Percentiles rank a stretch among this genome's conserved stretches.
phyloP scores from a whole-genome alignment of 176 grass and related monocot genomes.

The Puya raimondii region DNA sequence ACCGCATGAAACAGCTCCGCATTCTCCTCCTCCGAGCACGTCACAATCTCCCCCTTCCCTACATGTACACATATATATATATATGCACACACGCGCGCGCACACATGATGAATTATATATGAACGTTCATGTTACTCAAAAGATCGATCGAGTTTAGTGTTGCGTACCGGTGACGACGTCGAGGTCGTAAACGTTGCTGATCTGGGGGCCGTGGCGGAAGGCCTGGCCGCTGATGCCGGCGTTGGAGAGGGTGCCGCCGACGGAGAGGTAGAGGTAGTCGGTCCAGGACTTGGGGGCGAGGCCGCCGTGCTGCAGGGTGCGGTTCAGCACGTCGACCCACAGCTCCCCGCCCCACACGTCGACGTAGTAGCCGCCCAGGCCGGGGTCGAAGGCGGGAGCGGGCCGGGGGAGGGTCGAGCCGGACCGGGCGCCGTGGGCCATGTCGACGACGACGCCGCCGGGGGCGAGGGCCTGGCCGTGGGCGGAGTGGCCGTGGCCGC shows the following conservation, averaged over 20 bases:
- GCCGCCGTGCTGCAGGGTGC: constrained; percentile 62
- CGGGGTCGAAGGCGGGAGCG: constrained; percentile 48
- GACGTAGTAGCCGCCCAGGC: constrained; percentile 52
- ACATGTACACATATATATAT: background rate
- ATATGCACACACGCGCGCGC: no score
- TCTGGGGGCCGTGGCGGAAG: constrained; percentile 81
- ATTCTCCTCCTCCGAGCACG: constrained; percentile 57
- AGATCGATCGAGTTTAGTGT: no score
- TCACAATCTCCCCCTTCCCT: constrained; percentile 79
- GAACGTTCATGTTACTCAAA: no score
- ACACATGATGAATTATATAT: no score
- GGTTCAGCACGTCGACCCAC: constrained; percentile 85
- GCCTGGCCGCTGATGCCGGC: constrained; percentile 86
- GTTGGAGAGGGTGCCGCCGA: constrained; percentile 93
- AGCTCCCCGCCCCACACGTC: constrained; percentile 86
- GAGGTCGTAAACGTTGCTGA: constrained; percentile 75
- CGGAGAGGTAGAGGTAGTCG: constrained; percentile 82
- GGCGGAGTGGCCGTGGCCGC: constrained; percentile 78
- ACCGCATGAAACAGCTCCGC: constrained; percentile 68
- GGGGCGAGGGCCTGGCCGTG: constrained; percentile 67
- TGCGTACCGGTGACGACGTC: constrained; percentile 77
- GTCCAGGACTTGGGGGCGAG: constrained; percentile 89
- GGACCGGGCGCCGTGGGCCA: constrained; percentile 40
- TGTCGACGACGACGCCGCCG: constrained; percentile 68
- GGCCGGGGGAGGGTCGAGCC: constrained; percentile 4